Conservation (phyloP, 805 yeast genomes). For the Kuraishia piskuri region DNA sequence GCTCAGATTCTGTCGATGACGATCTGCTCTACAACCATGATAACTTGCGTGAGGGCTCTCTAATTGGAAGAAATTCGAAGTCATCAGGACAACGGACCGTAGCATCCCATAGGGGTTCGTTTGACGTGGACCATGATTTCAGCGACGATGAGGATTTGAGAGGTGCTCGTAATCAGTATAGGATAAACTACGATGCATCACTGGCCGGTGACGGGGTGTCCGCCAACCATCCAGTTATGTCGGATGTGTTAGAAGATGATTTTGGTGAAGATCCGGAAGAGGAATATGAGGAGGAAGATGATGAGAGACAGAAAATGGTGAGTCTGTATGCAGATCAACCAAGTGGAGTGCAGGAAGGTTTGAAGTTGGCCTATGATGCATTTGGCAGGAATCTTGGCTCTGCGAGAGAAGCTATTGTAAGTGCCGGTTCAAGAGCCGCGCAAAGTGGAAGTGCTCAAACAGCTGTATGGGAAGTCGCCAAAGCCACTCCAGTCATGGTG, state of each 20-base stretch:
- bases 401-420: constrained; percentile 55
- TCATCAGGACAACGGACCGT: neutral
- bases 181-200: neutral
- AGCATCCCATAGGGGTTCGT: neutral
- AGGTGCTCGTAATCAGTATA: neutral
- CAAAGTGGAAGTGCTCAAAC: constrained; percentile 60
- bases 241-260: neutral
- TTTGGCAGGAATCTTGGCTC: constrained; percentile 57
- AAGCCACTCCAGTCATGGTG: constrained; percentile 72
- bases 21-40: constrained; percentile 5
- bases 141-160: constrained; percentile 14
- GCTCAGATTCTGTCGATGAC: constrained; percentile 1
- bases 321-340: constrained; percentile 88
- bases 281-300: constrained; percentile 18
- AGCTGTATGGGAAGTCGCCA: constrained; percentile 59
- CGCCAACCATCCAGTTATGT: neutral
- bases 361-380: constrained; percentile 65
- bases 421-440: constrained; percentile 52
- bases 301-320: constrained; percentile 32
- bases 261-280: constrained; percentile 16
- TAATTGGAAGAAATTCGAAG: neutral
- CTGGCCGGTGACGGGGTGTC: neutral
- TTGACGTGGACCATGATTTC: constrained; percentile 25
- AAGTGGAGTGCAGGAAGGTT: constrained; percentile 56
- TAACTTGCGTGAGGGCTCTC: neutral